Evolutionary conservation across 2,329 filamentous ascomycete genomes (phyloP).

Genomic region (Aspergillus pseudotamarii): DNA sequence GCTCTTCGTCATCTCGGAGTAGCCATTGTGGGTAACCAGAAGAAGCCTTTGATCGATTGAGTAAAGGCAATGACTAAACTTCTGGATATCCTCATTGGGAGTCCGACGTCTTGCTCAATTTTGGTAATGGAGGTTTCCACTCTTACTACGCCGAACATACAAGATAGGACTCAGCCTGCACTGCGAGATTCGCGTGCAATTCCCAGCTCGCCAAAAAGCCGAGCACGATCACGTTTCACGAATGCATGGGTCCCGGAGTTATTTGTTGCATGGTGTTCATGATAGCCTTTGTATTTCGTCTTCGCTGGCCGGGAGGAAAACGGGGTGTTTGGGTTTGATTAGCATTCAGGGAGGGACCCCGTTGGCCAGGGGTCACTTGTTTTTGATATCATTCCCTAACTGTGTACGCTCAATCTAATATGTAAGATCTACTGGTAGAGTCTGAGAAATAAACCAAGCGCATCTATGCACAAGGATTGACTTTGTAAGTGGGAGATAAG

Average conservation of each 20-base stretch:
- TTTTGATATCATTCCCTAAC: constrained; percentile 13
- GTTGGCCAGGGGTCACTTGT: constrained; percentile 10
- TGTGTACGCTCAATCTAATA: constrained; percentile 20
- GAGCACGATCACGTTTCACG: constrained; percentile 34
- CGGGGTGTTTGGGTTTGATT: constrained; percentile 25
- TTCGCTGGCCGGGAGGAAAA: constrained; percentile 19
- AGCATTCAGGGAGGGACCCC: constrained; percentile 13
- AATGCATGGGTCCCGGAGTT: constrained; percentile 41
- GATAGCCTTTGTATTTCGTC: constrained; percentile 27
- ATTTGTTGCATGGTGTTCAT: constrained; percentile 33
- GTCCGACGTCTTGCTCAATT: constrained; percentile 15
- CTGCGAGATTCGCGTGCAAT: constrained; percentile 11
- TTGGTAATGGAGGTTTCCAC: not conserved
- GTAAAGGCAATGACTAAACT: not conserved
- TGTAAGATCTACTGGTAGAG: constrained; percentile 21
- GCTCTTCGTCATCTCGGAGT: constrained; percentile 64
- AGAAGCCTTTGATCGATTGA: constrained; percentile 70
- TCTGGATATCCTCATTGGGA: constrained; percentile 12
- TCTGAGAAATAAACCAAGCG: not conserved
- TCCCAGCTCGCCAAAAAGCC: constrained; percentile 18
- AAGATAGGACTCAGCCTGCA: constrained; percentile 8
- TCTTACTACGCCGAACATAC: constrained; percentile 2
- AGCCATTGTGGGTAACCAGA: constrained; percentile 62
- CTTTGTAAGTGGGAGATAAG: not conserved
- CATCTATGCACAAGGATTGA: not conserved